Base-by-base conservation (phyloP, 2,329 filamentous ascomycete species). In the Colletotrichum noveboracense region DNA sequence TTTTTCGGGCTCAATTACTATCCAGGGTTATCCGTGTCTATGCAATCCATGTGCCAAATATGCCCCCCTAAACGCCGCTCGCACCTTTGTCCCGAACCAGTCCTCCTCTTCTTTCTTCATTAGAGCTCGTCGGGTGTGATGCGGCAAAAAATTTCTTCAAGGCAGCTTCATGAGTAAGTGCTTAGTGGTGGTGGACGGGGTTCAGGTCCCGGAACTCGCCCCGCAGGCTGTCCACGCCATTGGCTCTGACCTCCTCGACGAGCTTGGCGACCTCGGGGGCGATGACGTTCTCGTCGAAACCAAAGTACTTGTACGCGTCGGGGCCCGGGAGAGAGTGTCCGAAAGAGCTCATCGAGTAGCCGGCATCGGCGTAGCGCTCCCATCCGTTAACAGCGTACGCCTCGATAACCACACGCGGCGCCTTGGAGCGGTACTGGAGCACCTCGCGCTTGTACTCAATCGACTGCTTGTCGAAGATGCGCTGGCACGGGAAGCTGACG, bases 301-400 rank as follows among this genome's bases (percentile, higher is more conserved):
- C 88, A 77, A 91, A 91, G 77, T 87, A 86, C 76, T 86, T 85
- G 78, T 91, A 91, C 4, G 88, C 88, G 14, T 84, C 85, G 74
- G 88, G 87, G 0, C 89, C 88, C 0, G 90, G 90, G 60, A 92
- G 80, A 18, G 86, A 89, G 79, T 92, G 89, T 1, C 90, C 90
- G 77, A 92, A 92, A 0, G 84, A 83, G 60, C 85, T 85, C 86
- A 92, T 88, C 64, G 85, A 88, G 74, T 86, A 86, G 2, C 88
- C 89, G 1, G 90, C 91, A 80, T 91, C 88, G 0, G 90, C 90
- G 78, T 92, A 92, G 24, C 90, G 81, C 82, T 92, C 91, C 90
- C 91, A 92, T 1, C 90, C 89, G 74, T 89, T 89, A 2, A 87
- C 85, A 2, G 88, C 86, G 79, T 91, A 92, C 1, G 91, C 89